Evolutionary conservation across 2,329 filamentous ascomycete genomes (phyloP), one percentile per base, ranked within the genome.

Genomic region (Hymenoscyphus repandus): DNA sequence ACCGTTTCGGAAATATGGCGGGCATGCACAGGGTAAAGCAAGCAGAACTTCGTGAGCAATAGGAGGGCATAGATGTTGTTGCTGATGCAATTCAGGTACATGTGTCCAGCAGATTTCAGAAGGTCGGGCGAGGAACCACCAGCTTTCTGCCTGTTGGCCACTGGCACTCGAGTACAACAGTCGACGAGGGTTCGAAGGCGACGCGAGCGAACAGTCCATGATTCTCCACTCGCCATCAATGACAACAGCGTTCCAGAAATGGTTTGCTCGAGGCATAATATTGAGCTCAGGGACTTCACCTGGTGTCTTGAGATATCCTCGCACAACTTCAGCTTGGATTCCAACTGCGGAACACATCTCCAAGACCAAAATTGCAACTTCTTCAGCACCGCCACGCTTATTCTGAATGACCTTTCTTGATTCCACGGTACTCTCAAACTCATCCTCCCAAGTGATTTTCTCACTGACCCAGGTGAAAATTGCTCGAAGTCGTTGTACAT

Each of bases 401-500:
- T 83, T 85, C 59, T 93, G 85, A 31, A 99, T 84, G 4, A 96
- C 88, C 42, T 88, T 82, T 49, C 87, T 80, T 2, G 90, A 86
- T 66, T 99, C 90, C 47, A 93, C 65, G 6, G 86, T 78, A n/a
- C 85, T 87, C 59, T 95, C 90, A 57, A 90, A 90, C 58, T 95
- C 90, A 62, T 96, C 92, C 66, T 99, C 93, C 93, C 93, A 99
- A 31, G 80, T 81, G 50, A 99, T 85, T 61, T 92, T 90, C 66
- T 99, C 93, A n/a, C 89, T 82, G 5, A 95, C 89, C 92, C 92
- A 99, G 1, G 88, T 96, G 64, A 97, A 99, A 55, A 99, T 97
- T 13, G 93, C 92, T 20, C 95, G 82, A 22, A 99, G 72, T 33
- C 91, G 82, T 68, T 99, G 93, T 0, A 96, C 89, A 62, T 97